Base-by-base conservation (phyloP, 495 filamentous ascomycete genomes). In the Aspergillus conjunctus region DNA sequence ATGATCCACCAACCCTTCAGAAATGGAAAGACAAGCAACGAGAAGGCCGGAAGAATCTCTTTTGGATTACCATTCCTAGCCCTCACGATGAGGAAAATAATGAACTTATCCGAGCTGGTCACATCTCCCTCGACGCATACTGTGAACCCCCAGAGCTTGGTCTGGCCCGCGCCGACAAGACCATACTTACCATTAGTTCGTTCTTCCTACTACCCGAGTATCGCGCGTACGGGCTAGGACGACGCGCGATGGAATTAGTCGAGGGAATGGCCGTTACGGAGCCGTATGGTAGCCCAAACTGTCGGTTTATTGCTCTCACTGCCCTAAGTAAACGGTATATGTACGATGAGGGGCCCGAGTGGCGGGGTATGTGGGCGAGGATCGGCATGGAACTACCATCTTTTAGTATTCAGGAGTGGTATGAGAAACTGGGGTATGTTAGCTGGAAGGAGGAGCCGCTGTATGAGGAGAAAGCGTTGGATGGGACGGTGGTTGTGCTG, bases 321-420 rank as follows among this genome's bases (percentile, higher is more conserved):
- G 60, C 63, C 14, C 26, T 67, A 17, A 68, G 65, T 51, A 70
- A 72, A 46, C 57, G 64, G 30, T 60, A 72, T 58, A 20, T 66
- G 2, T 66, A 69, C 17, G 65, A 68, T 15, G 64, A 69, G 55
- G 63, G 41, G 8, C 58, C 55, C 1, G 59, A 68, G 39, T 64
- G 65, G 59, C 50, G 37, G 11, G 65, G 63, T 6, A 20, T 69
- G 9, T 68, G 67, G 67, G 60, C 22, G 37, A 66, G 46, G 34
- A 30, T 31, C 0, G 52, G 52, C 4, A 4, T 39, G 4, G 34
- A 14, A 33, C 7, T 34, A 17, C 67, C 69, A 15, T 17, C 46
- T 10, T 67, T 66, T 18, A 68, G 69, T 59, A 58, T 59, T 33
- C 63, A 72, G 56, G 61, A 65, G 51, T 72, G 69, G 69, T 72